phyloP scores from a whole-genome alignment of 306 rosid species.

The Parietaria judaica region DNA sequence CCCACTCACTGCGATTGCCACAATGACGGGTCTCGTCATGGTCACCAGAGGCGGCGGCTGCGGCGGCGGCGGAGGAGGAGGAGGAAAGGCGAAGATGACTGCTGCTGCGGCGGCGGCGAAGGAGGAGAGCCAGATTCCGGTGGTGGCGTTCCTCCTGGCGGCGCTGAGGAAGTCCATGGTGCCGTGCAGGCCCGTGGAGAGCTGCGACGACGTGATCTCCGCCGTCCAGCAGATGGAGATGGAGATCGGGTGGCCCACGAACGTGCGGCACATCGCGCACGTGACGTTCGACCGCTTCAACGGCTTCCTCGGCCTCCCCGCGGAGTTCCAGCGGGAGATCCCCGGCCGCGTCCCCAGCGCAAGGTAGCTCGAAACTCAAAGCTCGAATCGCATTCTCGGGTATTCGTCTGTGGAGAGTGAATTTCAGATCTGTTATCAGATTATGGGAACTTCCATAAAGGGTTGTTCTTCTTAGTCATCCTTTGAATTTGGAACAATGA shows the following conservation, averaged over 20 bases:
- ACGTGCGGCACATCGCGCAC: conserved; percentile 73
- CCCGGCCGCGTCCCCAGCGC: conserved; percentile 96
- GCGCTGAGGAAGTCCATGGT: conserved; percentile 90
- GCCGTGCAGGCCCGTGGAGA: conserved; percentile 58
- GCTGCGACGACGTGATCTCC: conserved; percentile 47
- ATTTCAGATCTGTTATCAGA: no score
- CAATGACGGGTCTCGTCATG: conserved; percentile 72
- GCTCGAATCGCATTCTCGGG: no score
- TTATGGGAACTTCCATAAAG: no score
- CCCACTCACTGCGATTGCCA: neutral
- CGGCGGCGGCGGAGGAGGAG: conserved; percentile 41
- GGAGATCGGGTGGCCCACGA: conserved; percentile 94
- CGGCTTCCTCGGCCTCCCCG: conserved; percentile 88
- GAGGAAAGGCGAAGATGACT: conserved; percentile 12
- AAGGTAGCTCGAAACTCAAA: conserved; percentile 43
- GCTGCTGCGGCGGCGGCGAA: conserved; percentile 25
- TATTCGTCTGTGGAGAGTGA: no score
- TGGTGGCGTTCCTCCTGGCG: conserved; percentile 44
- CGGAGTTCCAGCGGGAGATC: conserved; percentile 68
- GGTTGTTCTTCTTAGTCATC: no score
- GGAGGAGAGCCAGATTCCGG: conserved; percentile 57
- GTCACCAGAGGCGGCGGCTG: conserved; percentile 62
- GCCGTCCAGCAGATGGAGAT: conserved; percentile 57
- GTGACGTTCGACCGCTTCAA: conserved; percentile 92
- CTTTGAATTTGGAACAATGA: no score